A percentile compares a stretch with the other conserved stretches of the same genome.
Conservation (phyloP, 192 early-diverging fungal genomes). For the Coemansia asiatica region DNA sequence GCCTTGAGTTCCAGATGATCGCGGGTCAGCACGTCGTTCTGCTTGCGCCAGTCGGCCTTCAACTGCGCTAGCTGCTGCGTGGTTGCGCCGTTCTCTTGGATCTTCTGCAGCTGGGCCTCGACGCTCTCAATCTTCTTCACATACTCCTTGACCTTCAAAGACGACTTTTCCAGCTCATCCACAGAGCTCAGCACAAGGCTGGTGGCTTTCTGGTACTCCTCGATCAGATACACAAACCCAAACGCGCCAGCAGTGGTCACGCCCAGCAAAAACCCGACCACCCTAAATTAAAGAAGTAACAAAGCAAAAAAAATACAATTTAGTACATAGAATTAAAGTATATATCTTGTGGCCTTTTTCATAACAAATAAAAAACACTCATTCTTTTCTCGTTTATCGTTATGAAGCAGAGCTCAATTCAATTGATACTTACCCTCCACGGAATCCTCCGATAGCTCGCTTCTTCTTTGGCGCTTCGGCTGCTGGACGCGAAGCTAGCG, state of each 20-base stretch:
- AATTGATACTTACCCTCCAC: conserved; percentile 55
- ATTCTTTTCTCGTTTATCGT: too few species aligned
- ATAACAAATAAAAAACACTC: too few species aligned
- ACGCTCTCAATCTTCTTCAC: conserved; percentile 76
- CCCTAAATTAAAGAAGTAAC: conserved; percentile 55
- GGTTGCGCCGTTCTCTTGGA: conserved; percentile 62
- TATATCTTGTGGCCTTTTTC: not conserved
- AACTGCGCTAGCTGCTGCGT: conserved; percentile 54
- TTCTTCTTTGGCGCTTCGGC: conserved; percentile 54
- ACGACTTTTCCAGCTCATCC: conserved; percentile 74
- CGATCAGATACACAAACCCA: conserved; percentile 83
- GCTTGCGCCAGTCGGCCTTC: conserved; percentile 55
- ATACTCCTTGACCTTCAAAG: conserved; percentile 73
- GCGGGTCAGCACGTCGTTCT: conserved; percentile 69
- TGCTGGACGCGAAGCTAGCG: conserved; percentile 26
- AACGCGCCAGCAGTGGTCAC: conserved; percentile 68
- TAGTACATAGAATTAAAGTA: not conserved
- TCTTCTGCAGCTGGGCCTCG: conserved; percentile 62
- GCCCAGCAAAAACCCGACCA: conserved; percentile 78
- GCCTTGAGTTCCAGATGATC: conserved; percentile 84
- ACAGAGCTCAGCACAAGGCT: conserved; percentile 69
- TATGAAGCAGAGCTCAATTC: not conserved
- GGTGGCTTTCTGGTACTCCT: conserved; percentile 81
- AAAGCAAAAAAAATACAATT: not conserved
- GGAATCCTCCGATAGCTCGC: conserved; percentile 62